Conservation (phyloP, 495 filamentous ascomycete genomes). For the Talaromyces liani region DNA sequence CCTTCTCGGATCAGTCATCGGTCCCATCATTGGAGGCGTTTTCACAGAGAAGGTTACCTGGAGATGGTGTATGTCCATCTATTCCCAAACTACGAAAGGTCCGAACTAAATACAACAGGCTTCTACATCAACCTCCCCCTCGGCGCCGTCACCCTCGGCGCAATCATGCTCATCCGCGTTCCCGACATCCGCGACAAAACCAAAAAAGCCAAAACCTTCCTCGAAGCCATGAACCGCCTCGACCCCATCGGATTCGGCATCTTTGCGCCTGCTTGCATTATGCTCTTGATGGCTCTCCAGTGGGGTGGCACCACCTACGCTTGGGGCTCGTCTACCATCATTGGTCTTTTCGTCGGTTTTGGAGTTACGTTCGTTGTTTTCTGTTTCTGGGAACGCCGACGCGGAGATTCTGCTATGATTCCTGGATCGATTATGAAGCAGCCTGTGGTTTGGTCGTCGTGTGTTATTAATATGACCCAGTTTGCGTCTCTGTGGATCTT, state of each 20-base stretch:
- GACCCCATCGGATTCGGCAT: slow-evolving; percentile 32
- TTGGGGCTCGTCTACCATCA: slow-evolving; percentile 17
- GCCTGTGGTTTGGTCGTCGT: slow-evolving; percentile 17
- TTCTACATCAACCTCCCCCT: slow-evolving; percentile 50
- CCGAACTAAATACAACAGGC: slow-evolving; percentile 14
- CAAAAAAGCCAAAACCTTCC: slow-evolving; percentile 17
- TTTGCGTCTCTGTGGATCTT: slow-evolving; percentile 7
- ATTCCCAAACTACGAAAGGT: not conserved
- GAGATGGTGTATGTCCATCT: slow-evolving; percentile 28
- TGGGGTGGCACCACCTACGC: slow-evolving; percentile 17
- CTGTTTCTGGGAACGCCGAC: slow-evolving; percentile 30
- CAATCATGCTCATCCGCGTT: slow-evolving; percentile 31
- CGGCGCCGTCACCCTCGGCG: slow-evolving; percentile 23
- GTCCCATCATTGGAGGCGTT: slow-evolving; percentile 44
- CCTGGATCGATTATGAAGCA: slow-evolving; percentile 22
- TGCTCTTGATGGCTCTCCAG: slow-evolving; percentile 23
- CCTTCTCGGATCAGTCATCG: slow-evolving; percentile 15
- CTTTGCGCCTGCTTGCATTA: slow-evolving; percentile 29
- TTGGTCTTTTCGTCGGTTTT: slow-evolving; percentile 20
- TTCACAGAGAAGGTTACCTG: slow-evolving; percentile 40
- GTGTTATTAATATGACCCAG: slow-evolving; percentile 16
- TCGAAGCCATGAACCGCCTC: slow-evolving; percentile 17
- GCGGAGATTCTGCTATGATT: slow-evolving; percentile 42
- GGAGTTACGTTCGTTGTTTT: slow-evolving; percentile 19
- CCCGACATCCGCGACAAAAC: slow-evolving; percentile 30